Base-by-base conservation (phyloP, 495 filamentous ascomycete species). In the Talaromyces nanjingensis region DNA sequence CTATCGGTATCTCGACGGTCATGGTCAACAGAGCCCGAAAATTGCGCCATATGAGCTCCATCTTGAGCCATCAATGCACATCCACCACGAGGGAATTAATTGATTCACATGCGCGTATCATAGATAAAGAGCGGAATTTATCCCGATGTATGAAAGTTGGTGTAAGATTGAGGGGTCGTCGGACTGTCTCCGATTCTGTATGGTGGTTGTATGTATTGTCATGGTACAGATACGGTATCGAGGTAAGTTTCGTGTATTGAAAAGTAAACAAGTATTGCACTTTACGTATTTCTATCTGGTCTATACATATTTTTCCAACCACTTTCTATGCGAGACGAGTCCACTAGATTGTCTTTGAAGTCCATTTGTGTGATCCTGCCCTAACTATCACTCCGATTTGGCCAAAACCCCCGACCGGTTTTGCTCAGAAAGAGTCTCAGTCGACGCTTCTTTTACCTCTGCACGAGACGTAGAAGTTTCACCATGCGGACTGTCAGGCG, bases 21-120 rank as follows among this genome's bases (percentile, higher is more conserved):
- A 3, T 33, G 22, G 4, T 31, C 25, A 31, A n/a, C 54, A 29
- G 54, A 27, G 54, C n/a, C 25, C 25, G 25, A 25, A 31, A 39
- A 59, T 59, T 59, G 57, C 57, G 57, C 57, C 57, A 59, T 59
- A 7, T 7, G 31, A 59, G 57, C 57, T 57, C 25, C 25, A 57
- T 57, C 22, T 57, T 57, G 54, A 33, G 31, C 54, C 25, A 57
- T 57, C 54, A 57, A 20, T 6, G 53, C 6, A 42, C n/a, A 49
- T 49, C 18, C 6, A 49, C 45, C 45, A 20, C 6, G 45, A 49
- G 45, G 18, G 16, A 18, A 8, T 49, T 49, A 49, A 49, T 20
- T 20, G 18, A 49, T 49, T 18, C n/a, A 49, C n/a, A 49, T 49
- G 45, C 8, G 1, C 22, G n/a, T 18, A 18, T 20, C 45, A 4